Evolutionary conservation across 345 rosid genomes (phyloP).

Genomic region (Lumnitzera racemosa): DNA sequence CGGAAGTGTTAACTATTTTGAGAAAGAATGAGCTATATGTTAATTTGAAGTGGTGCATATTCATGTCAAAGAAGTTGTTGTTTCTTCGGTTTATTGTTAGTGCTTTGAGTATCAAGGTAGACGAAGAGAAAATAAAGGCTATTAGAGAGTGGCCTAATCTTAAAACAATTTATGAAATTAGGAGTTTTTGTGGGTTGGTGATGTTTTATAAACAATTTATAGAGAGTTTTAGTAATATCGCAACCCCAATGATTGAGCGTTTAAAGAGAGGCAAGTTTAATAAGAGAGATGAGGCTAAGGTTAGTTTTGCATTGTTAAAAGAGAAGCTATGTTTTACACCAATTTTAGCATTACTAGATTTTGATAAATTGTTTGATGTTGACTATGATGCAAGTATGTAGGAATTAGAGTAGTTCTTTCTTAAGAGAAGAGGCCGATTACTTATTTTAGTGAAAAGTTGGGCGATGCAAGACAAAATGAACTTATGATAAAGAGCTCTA

Average conservation of each 20-base stretch:
- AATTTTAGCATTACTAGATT: neutral
- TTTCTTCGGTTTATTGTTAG: constrained; percentile 6
- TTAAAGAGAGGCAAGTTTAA: too few species aligned
- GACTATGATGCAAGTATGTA: neutral
- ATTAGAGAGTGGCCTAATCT: constrained; percentile 1
- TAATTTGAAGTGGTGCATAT: too few species aligned
- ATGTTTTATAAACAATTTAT: constrained; percentile 1
- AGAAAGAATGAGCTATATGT: too few species aligned
- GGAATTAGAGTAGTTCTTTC: neutral
- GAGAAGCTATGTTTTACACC: too few species aligned
- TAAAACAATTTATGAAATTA: neutral
- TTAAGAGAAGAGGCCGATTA: too few species aligned
- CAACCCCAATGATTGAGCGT: neutral
- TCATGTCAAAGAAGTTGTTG: neutral
- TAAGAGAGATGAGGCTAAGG: too few species aligned
- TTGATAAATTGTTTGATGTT: neutral
- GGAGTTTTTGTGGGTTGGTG: constrained; percentile 1
- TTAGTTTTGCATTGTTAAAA: too few species aligned
- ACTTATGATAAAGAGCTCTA: neutral
- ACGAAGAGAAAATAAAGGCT: constrained; percentile 3
- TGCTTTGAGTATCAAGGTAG: constrained; percentile 1
- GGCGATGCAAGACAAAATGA: too few species aligned
- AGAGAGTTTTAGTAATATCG: neutral
- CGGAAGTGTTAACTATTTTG: too few species aligned
- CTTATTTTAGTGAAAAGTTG: too few species aligned